Evolutionary conservation across 2,329 filamentous ascomycete genomes (phyloP).

Genomic region (Aspergillus puulaauensis): DNA sequence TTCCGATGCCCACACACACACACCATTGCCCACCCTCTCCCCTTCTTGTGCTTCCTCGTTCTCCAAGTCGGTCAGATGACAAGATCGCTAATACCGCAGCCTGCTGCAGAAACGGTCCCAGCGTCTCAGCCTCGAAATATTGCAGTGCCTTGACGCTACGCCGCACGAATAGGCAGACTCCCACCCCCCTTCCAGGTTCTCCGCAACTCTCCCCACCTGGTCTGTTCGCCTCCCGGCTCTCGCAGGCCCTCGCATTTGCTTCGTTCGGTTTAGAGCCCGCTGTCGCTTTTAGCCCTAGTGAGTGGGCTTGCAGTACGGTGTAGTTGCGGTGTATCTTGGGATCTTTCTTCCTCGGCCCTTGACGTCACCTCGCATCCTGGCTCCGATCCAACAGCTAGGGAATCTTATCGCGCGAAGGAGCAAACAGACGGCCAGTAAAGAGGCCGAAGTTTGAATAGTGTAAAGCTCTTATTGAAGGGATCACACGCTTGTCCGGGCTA

Average conservation of each 20-base stretch:
- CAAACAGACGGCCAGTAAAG: not conserved
- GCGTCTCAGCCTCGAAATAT: constrained; percentile 16
- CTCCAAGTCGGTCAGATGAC: constrained; percentile 19
- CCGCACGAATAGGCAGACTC: constrained; percentile 6
- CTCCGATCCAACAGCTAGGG: not conserved
- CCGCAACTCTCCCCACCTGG: constrained; percentile 15
- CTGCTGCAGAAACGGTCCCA: constrained; percentile 17
- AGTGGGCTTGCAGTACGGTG: not conserved
- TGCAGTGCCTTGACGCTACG: constrained; percentile 15
- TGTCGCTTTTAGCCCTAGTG: constrained; percentile 1
- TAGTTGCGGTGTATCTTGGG: not conserved
- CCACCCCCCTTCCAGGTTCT: constrained; percentile 13
- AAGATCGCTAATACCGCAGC: constrained; percentile 18
- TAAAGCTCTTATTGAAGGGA: constrained; percentile 9
- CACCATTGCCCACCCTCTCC: constrained; percentile 1
- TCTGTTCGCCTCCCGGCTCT: constrained; percentile 7
- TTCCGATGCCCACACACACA: constrained; percentile 1
- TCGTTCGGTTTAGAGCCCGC: constrained; percentile 8
- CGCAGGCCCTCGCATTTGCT: constrained; percentile 15
- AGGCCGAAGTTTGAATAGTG: not conserved
- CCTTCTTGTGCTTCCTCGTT: constrained; percentile 4
- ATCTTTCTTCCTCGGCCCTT: not conserved
- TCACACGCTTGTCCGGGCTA: constrained; percentile 26
- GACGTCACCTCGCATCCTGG: constrained; percentile 8
- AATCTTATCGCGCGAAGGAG: not conserved